Conservation (phyloP, 768 basidiomycete genomes). For the Porphyrellus cyaneotinctus region DNA sequence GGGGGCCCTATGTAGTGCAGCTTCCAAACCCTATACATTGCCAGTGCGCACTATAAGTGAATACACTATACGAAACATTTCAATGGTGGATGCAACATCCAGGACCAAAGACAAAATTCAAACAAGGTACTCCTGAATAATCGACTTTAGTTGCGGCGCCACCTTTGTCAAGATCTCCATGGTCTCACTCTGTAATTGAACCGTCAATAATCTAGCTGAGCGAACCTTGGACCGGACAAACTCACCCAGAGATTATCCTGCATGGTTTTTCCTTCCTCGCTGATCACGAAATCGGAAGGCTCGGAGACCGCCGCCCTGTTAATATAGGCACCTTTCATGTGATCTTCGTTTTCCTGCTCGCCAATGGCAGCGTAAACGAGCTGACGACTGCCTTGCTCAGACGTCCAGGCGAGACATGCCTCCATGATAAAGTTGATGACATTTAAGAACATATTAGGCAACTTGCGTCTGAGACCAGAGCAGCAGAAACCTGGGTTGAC, state of each 20-base stretch:
- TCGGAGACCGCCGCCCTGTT: constrained; percentile 13
- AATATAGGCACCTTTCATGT: constrained; percentile 23
- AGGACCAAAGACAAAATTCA: too few relatives aligned
- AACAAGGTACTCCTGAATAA: constrained; percentile 12
- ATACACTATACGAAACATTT: too few relatives aligned
- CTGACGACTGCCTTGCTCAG: constrained; percentile 34
- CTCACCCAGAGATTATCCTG: constrained; percentile 37
- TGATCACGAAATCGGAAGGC: constrained; percentile 33
- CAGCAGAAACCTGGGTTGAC: constrained; percentile 32
- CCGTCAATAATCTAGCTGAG: not conserved
- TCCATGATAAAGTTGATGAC: constrained; percentile 2
- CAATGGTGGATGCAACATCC: too few relatives aligned
- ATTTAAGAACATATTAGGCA: not conserved
- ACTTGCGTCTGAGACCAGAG: constrained; percentile 20
- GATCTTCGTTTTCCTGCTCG: constrained; percentile 17
- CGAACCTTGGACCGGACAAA: not conserved
- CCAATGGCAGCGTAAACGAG: constrained; percentile 32
- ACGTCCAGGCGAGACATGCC: constrained; percentile 13
- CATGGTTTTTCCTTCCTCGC: constrained; percentile 25
- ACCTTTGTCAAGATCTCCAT: constrained; percentile 16
- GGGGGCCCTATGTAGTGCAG: too few relatives aligned
- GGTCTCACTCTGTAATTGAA: constrained; percentile 14
- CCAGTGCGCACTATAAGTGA: too few relatives aligned
- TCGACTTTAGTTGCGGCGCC: constrained; percentile 11
- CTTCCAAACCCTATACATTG: too few relatives aligned